Percentiles rank a stretch among this genome's conserved stretches.
These are phyloP conservation scores for Macadamia tetraphylla DNA, from an alignment of 164 flowering plant genomes.

Conservation along the genomic window DNA sequence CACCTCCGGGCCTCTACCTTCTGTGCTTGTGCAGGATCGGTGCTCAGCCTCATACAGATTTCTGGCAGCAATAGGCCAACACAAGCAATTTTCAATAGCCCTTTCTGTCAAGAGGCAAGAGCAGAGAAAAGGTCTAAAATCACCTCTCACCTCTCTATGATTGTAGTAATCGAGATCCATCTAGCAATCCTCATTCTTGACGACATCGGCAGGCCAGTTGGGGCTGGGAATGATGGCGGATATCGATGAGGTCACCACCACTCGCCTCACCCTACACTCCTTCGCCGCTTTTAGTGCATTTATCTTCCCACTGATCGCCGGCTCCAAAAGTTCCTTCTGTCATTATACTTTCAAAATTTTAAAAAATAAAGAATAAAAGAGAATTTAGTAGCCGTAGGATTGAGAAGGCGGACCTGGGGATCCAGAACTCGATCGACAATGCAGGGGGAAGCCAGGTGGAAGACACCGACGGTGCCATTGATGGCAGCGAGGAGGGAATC, in stretches of 20 bases:
- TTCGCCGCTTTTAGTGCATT: constrained; percentile 76
- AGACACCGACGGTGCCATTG: constrained; percentile 60
- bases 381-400: not conserved
- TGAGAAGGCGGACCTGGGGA: constrained; percentile 44
- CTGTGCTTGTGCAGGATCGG: too few relatives aligned
- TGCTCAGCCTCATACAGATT: too few relatives aligned
- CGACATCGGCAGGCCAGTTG: constrained; percentile 61
- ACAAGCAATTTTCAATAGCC: too few relatives aligned
- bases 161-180: constrained; percentile 74
- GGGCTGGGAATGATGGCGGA: constrained; percentile 71
- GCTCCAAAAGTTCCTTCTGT: constrained; percentile 61
- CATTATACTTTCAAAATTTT: not conserved
- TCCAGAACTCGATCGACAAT: constrained; percentile 60
- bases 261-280: constrained; percentile 61
- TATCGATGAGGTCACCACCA: constrained; percentile 83
- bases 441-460: constrained; percentile 92
- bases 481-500: constrained; percentile 63
- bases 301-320: constrained; percentile 72
- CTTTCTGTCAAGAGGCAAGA: too few relatives aligned
- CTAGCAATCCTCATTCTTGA: constrained; percentile 78
- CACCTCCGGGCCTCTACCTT: too few relatives aligned
- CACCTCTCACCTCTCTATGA: constrained; percentile 39
- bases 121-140: too few relatives aligned
- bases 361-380: not conserved
- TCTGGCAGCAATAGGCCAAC: too few relatives aligned